These are phyloP conservation scores for Ambrosia hybrid DNA, from an alignment of 140 eudicot species.

Conservation along the genomic window DNA sequence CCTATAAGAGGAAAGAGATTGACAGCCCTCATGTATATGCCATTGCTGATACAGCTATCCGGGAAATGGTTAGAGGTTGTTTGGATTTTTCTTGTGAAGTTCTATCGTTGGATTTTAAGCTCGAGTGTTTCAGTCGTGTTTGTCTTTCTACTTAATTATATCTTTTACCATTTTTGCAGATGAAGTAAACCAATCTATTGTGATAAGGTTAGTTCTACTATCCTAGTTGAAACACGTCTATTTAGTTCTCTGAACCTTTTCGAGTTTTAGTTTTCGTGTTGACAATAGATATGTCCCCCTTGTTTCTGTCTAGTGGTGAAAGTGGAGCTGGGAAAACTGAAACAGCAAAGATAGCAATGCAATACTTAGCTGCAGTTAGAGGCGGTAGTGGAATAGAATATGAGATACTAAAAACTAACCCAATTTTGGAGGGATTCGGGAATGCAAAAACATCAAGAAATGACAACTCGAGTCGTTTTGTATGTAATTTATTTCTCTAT, in stretches of 20 bases:
- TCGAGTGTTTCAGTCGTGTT: background rate
- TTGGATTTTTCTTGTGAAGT: conserved; percentile 10
- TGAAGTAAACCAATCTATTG: conserved; percentile 96
- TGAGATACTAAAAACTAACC: conserved; percentile 68
- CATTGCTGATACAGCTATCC: conserved; percentile 68
- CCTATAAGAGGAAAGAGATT: conserved; percentile 59
- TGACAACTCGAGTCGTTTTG: conserved; percentile 89
- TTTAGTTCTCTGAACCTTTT: conserved; percentile 1
- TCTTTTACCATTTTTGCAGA: conserved; percentile 44
- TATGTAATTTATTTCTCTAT: conserved; percentile 28
- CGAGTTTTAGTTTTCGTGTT: background rate
- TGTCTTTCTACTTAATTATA: conserved; percentile 7
- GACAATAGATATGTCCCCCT: conserved; percentile 7
- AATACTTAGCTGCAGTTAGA: conserved; percentile 73
- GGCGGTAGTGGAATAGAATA: conserved; percentile 74
- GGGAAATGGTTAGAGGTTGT: conserved; percentile 72
- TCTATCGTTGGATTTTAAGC: background rate
- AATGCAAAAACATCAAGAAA: conserved; percentile 77
- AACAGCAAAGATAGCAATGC: conserved; percentile 86
- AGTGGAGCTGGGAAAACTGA: conserved; percentile 97
- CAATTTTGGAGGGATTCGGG: conserved; percentile 79
- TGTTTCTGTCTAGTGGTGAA: conserved; percentile 59
- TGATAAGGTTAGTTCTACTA: conserved; percentile 68
- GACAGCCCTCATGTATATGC: conserved; percentile 81
- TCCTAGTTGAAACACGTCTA: conserved; percentile 15